Evolutionary conservation across 176 grass and related monocot genomes (phyloP).

Genomic region (Pharus latifolius): DNA sequence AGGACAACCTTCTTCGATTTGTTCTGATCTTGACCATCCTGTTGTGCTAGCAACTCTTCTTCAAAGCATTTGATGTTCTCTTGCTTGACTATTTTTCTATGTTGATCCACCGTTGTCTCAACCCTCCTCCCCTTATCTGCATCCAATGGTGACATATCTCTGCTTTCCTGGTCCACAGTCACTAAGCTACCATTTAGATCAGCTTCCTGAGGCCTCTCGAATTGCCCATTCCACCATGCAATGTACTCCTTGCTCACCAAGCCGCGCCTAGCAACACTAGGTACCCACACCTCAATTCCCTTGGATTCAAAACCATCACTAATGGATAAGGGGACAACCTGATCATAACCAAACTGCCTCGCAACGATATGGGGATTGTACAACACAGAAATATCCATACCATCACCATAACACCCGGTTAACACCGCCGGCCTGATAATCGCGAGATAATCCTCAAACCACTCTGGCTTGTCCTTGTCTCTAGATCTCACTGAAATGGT

Average conservation of each 20-base stretch:
- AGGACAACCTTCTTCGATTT: background rate
- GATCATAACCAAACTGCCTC: conserved; percentile 64
- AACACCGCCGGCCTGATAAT: conserved; percentile 22
- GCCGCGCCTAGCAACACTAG: conserved; percentile 31
- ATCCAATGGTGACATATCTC: background rate
- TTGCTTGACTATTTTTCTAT: background rate
- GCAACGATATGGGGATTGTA: conserved; percentile 49
- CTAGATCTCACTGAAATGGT: conserved; percentile 10
- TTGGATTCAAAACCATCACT: background rate
- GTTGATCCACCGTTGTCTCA: background rate
- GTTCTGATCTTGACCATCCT: background rate
- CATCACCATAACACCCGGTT: conserved; percentile 28
- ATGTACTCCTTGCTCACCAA: conserved; percentile 28
- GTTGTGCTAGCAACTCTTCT: background rate
- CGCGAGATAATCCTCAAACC: conserved; percentile 32
- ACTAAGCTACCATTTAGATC: background rate
- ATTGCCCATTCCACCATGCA: conserved; percentile 21
- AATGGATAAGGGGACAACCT: conserved; percentile 20
- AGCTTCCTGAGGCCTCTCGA: conserved; percentile 1
- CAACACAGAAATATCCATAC: background rate
- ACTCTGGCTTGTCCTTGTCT: conserved; percentile 17
- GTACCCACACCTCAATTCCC: conserved; percentile 17
- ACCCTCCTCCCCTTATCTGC: background rate
- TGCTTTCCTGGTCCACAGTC: background rate
- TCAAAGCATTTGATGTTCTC: background rate